Base-by-base conservation (phyloP, 768 basidiomycete genomes). In the Candolleomyces aberdarensis region DNA sequence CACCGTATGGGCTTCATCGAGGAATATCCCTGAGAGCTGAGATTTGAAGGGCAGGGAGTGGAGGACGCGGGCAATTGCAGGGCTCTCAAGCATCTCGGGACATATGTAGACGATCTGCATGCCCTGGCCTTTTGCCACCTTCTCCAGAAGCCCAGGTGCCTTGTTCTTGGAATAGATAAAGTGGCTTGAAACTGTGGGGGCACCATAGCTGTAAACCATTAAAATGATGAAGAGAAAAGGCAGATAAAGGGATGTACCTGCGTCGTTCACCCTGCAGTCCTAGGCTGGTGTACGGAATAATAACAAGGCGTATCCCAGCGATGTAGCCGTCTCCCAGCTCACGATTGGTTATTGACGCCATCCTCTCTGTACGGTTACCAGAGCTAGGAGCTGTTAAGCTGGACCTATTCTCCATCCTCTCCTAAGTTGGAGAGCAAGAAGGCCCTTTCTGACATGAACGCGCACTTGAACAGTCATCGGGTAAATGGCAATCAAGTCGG, bases 31-130 rank as follows among this genome's bases (percentile, higher is more conserved):
- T 8, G 69, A 69, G 7, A 71, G 40, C 1, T 63, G 62, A 0
- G 65, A 58, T 22, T 52, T 29, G 57, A 65, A 71, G 15, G 61
- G 53, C 3, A 51, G 31, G 0, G 67, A 65, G 54, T 68, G 59
- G 0, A 69, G 17, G 13, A 69, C 60, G 0, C 54, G 47, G 0
- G 67, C 70, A 57, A 68, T 60, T 2, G 62, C 26, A 10, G 68
- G 68, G n/a, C 62, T 68, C 40, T 71, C 67, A 26, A 69, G 65
- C 70, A 71, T 71, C 49, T 71, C 70, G 0, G 65, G 63, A 46
- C 70, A 71, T 0, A 62, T 63, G 58, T 67, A 71, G 9, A 69
- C 22, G 2, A 71, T 60, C 2, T 56, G 59, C 59, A 58, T 65
- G 0, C 57, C 59, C 3, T 60, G 60, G 7, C 59, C 67, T 3